Conservation (phyloP, 1,284 basidiomycete genomes). For the Stereum hirsutum region DNA sequence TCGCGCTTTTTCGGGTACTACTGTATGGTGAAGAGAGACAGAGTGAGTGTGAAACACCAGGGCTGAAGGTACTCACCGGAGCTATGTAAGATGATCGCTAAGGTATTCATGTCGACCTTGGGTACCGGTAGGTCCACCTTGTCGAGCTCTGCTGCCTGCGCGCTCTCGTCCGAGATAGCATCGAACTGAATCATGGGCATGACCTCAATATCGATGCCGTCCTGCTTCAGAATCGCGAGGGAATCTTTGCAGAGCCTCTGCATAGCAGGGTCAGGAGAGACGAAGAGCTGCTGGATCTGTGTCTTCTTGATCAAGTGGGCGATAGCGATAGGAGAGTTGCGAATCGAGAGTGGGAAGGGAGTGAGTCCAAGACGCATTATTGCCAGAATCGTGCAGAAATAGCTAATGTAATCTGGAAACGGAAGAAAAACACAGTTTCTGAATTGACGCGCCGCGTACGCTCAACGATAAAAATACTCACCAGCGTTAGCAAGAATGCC, state of each 20-base stretch:
- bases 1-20: too few species aligned
- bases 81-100: too few species aligned
- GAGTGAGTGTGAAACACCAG: too few species aligned
- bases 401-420: conserved; percentile 14
- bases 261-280: conserved; percentile 4
- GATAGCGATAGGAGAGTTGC: conserved; percentile 1
- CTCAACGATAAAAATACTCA: background rate
- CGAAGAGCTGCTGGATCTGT: conserved; percentile 3
- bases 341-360: conserved; percentile 2
- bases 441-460: background rate
- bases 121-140: background rate
- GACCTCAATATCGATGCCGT: background rate
- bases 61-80: too few species aligned
- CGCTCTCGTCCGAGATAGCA: conserved; percentile 1
- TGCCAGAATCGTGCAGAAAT: conserved; percentile 11
- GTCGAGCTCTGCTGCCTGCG: background rate
- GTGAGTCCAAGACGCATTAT: conserved; percentile 13
- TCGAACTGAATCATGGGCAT: conserved; percentile 1
- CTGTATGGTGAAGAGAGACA: too few species aligned
- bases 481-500: conserved; percentile 4
- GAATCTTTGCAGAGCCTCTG: conserved; percentile 1
- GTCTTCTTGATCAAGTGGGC: conserved; percentile 3
- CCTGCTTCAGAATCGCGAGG: background rate
- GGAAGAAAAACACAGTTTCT: too few species aligned
- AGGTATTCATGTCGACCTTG: too few species aligned